Conservation (phyloP, 495 filamentous ascomycete genomes). For the Evernia prunastri region DNA sequence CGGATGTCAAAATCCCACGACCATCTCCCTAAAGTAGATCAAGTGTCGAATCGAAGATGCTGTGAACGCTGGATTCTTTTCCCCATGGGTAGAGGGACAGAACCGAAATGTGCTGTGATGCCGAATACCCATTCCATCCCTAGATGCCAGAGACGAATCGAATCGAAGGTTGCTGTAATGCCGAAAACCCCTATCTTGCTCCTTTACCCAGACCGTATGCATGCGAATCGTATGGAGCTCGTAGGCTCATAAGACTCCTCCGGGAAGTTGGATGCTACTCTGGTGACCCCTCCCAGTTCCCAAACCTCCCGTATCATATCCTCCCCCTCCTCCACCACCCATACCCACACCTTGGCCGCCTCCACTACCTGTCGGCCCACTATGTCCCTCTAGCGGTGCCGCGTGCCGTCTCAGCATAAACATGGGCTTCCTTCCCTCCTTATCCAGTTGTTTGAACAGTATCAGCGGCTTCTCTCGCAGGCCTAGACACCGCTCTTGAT, state of each 20-base stretch:
- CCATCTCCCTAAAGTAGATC: neutral
- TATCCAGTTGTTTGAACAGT: constrained; percentile 93
- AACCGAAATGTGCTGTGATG: neutral
- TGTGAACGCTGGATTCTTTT: neutral
- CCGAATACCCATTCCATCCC: neutral
- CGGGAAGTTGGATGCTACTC: constrained; percentile 28
- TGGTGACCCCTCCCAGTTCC: constrained; percentile 21
- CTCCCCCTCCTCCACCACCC: constrained; percentile 6
- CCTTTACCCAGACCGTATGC: neutral
- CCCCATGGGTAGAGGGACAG: neutral
- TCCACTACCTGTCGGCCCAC: constrained; percentile 18
- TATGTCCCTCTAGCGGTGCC: constrained; percentile 28
- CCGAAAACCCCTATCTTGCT: neutral
- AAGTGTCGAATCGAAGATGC: neutral
- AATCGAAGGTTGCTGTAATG: neutral
- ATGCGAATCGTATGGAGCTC: neutral
- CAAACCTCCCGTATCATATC: constrained; percentile 19
- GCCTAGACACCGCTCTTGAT: constrained; percentile 89
- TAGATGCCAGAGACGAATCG: neutral
- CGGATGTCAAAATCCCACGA: neutral
- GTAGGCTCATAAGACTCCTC: constrained; percentile 26
- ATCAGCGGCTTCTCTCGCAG: constrained; percentile 89
- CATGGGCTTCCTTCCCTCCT: constrained; percentile 97
- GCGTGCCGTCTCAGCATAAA: constrained; percentile 84
- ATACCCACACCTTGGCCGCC: constrained; percentile 9